Evolutionary conservation across 1,139 yeast genomes (phyloP).

Genomic region (Ashbya aceris): DNA sequence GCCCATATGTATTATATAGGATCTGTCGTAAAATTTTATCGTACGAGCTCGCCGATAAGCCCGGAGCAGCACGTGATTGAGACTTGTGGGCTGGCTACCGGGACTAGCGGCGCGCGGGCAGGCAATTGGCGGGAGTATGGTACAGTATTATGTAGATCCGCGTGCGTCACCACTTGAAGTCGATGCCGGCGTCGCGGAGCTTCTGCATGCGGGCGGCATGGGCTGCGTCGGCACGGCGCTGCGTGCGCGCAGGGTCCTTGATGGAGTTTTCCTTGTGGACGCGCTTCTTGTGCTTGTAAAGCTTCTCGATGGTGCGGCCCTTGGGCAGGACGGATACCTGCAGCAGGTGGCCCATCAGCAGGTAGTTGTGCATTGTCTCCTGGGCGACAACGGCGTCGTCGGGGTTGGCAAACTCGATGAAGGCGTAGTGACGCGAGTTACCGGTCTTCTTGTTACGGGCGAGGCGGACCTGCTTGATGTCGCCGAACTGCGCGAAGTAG

Average conservation of each 20-base stretch:
- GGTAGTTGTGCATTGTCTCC: constrained; percentile 92
- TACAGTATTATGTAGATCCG: neutral
- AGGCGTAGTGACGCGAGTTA: constrained; percentile 85
- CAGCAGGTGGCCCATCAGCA: constrained; percentile 76
- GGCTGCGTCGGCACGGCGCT: constrained; percentile 25
- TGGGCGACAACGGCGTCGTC: constrained; percentile 83
- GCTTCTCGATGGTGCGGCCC: constrained; percentile 47
- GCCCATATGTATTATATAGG: too few species aligned
- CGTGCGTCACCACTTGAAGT: constrained; percentile 24
- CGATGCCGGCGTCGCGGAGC: constrained; percentile 29
- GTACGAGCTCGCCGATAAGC: too few species aligned
- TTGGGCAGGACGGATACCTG: constrained; percentile 47
- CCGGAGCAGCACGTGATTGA: too few species aligned
- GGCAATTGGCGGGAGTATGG: neutral
- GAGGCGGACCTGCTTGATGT: constrained; percentile 62
- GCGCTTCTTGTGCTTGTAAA: constrained; percentile 48
- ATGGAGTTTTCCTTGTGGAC: constrained; percentile 38
- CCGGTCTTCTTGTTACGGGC: constrained; percentile 91
- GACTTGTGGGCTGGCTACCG: too few species aligned
- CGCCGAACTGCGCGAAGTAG: constrained; percentile 87
- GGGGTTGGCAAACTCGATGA: constrained; percentile 64
- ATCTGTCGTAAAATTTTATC: too few species aligned
- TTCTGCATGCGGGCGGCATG: constrained; percentile 29
- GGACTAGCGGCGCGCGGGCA: too few species aligned
- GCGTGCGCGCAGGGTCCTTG: constrained; percentile 31